Evolutionary conservation across 2,329 filamentous ascomycete species (phyloP), one percentile per base, ranked within the genome.

Genomic region (Fonsecaea nubica): DNA sequence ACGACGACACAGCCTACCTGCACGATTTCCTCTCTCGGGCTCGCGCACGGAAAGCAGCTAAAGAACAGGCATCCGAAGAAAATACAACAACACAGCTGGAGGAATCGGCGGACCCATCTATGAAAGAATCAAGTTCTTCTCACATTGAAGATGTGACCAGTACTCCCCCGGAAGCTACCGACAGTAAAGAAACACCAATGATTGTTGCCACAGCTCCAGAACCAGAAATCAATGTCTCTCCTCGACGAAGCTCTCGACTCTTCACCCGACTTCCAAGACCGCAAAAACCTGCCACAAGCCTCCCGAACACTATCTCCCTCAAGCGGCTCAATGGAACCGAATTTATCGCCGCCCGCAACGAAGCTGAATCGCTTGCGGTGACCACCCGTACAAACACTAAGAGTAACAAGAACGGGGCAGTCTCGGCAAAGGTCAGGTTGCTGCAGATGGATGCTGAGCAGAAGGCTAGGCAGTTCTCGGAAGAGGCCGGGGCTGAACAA

Each of bases 261-360:
- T 65, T 50, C 12, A 72, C 62, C 63, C 70, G 64, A 64, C 59
- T 70, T 58, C 72, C 73, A 75, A 74, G 66, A 66, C 69, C 48
- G 67, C 71, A 57, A 70, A 73, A 66, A 21, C 58, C 58, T 5
- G 53, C 54, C 3, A 45, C 63, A 13, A 63, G 45, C 13, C 69
- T 77, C 45, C 79, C 77, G 60, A 79, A 77, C 56, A 76, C 75
- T 6, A 78, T 81, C 57, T 75, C 80, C 4, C 75, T 82, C 21
- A 80, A 80, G 58, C 78, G 80, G 12, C 75, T 80, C 3, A 81
- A 78, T 57, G 80, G 80, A 4, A 81, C 75, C 5, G 80, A 82
- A 58, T 82, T 82, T 59, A 73, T 82, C 33, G 81, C 81, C 62
- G 72, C 77, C 32, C 75, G 80, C 56, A 75, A 75, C 10, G 79